Percentiles rank a stretch among this genome's conserved stretches.
These are phyloP conservation scores for Friedmanniomyces endolithicus DNA, from an alignment of 495 filamentous ascomycete genomes.

Conservation along the genomic window DNA sequence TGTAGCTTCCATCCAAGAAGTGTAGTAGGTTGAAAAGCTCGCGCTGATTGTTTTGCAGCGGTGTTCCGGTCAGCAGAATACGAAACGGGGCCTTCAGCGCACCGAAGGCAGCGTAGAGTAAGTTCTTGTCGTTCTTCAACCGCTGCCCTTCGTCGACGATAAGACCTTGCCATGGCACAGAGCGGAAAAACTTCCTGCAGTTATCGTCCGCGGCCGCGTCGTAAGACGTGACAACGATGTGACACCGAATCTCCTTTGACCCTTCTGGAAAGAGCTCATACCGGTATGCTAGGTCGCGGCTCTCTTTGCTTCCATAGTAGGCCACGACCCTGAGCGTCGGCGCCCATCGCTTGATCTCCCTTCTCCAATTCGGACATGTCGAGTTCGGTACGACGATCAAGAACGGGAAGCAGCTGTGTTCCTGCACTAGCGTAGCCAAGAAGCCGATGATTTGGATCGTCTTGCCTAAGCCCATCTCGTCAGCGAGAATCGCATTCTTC, in stretches of 20 bases:
- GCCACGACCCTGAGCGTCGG: constrained; percentile 76
- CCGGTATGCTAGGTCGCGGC: constrained; percentile 55
- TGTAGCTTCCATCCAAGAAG: constrained; percentile 62
- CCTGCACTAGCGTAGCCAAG: constrained; percentile 50
- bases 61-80: constrained; percentile 74
- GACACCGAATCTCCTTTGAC: constrained; percentile 53
- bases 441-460: constrained; percentile 88
- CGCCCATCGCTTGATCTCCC: constrained; percentile 91
- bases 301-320: constrained; percentile 64
- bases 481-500: constrained; percentile 85
- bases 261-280: constrained; percentile 74
- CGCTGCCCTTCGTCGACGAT: constrained; percentile 95
- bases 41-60: constrained; percentile 85
- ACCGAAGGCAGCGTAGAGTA: constrained; percentile 62
- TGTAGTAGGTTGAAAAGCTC: constrained; percentile 93
- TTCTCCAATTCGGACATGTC: constrained; percentile 91
- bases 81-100: constrained; percentile 65
- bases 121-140: constrained; percentile 81
- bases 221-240: constrained; percentile 91
- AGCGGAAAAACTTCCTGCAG: constrained; percentile 47
- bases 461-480: constrained; percentile 98
- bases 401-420: constrained; percentile 82
- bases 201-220: constrained; percentile 65
- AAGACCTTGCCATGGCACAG: constrained; percentile 71
- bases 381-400: constrained; percentile 87